Evolutionary conservation across 306 rosid genomes (phyloP).

Genomic region (Elaeagnus macrophylla): DNA sequence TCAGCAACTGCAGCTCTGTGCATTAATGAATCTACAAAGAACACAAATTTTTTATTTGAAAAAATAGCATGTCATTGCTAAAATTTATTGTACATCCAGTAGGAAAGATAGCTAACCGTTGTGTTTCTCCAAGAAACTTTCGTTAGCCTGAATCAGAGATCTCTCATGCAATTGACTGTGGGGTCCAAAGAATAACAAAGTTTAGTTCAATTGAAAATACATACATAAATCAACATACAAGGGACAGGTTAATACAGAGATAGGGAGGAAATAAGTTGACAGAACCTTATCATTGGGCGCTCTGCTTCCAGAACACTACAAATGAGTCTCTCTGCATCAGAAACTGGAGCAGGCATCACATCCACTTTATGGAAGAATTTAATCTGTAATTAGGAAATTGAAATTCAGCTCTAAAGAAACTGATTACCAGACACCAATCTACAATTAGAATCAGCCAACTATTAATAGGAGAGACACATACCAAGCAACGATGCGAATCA

Average conservation of each 20-base stretch:
- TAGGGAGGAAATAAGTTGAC: background rate
- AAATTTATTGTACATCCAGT: background rate
- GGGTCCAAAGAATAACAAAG: constrained; percentile 16
- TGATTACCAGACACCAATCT: background rate
- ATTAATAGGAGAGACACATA: constrained; percentile 21
- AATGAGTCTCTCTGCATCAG: constrained; percentile 72
- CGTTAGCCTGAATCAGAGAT: constrained; percentile 68
- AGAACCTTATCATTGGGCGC: constrained; percentile 73
- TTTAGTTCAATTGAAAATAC: background rate
- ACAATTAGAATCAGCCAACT: background rate
- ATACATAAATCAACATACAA: background rate
- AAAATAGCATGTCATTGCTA: background rate
- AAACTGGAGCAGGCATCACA: constrained; percentile 52
- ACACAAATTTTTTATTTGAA: constrained; percentile 6
- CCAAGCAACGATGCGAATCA: constrained; percentile 90
- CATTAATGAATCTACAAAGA: constrained; percentile 73
- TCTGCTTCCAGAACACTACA: constrained; percentile 90
- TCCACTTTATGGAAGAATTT: constrained; percentile 79
- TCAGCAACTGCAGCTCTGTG: constrained; percentile 87
- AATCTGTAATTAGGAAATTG: constrained; percentile 42
- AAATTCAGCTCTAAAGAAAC: constrained; percentile 13
- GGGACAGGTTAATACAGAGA: background rate
- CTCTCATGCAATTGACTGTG: constrained; percentile 70
- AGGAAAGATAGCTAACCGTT: constrained; percentile 38
- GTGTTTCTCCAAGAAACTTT: constrained; percentile 62